Conservation (phyloP, 805 yeast genomes). For the Kazachstania taianensis region DNA sequence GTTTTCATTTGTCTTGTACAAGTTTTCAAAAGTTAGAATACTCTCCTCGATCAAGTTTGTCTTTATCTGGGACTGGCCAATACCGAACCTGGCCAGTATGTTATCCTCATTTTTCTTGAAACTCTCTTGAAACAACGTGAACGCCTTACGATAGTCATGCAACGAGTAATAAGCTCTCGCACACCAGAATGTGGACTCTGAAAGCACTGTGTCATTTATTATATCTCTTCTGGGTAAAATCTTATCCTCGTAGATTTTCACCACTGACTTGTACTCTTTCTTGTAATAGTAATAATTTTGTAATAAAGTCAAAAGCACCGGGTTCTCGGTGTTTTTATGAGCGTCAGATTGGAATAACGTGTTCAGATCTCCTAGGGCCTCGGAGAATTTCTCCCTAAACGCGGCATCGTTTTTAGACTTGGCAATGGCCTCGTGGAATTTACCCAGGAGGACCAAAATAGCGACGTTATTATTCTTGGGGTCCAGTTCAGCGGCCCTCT, state of each 20-base stretch:
- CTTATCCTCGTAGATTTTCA: slow-evolving; percentile 46
- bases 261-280: slow-evolving; percentile 47
- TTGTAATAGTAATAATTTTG: slow-evolving; percentile 66
- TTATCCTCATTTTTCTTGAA: slow-evolving; percentile 54
- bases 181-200: slow-evolving; percentile 73
- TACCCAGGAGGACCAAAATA: slow-evolving; percentile 55
- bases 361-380: slow-evolving; percentile 42
- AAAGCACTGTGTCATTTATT: slow-evolving; percentile 30
- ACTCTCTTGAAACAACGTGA: slow-evolving; percentile 62
- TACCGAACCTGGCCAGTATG: slow-evolving; percentile 64
- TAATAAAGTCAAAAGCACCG: slow-evolving; percentile 54
- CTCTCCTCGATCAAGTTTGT: slow-evolving; percentile 77
- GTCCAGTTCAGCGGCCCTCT: slow-evolving; percentile 59
- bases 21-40: slow-evolving; percentile 68
- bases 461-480: slow-evolving; percentile 51
- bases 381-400: slow-evolving; percentile 49
- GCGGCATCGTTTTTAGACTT: slow-evolving; percentile 39
- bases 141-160: slow-evolving; percentile 58
- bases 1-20: slow-evolving; percentile 55
- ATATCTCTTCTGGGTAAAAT: slow-evolving; percentile 30
- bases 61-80: slow-evolving; percentile 73
- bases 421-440: slow-evolving; percentile 52
- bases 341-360: slow-evolving; percentile 30
- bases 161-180: slow-evolving; percentile 64
- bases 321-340: slow-evolving; percentile 38